A percentile compares a stretch with the other conserved stretches of the same genome.
Conservation (phyloP, 2,329 filamentous ascomycete species). For the Niveomyces coronatus region DNA sequence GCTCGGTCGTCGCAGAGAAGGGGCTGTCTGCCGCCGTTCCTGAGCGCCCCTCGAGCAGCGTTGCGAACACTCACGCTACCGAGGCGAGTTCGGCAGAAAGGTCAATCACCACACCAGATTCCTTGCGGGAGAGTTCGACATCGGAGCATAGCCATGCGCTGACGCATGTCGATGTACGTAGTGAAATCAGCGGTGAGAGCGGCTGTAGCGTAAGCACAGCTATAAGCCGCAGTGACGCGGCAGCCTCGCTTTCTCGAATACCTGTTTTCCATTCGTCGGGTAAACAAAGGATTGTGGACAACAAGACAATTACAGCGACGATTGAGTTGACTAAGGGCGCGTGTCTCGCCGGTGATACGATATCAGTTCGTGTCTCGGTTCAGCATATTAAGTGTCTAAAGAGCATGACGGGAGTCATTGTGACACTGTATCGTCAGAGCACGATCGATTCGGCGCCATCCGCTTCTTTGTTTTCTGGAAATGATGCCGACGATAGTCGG, state of each 20-base stretch:
- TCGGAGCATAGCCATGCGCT: slow-evolving; percentile 28
- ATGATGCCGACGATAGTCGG: slow-evolving; percentile 42
- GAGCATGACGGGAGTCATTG: slow-evolving; percentile 84
- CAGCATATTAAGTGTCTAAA: slow-evolving; percentile 84
- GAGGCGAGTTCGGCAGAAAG: slow-evolving; percentile 30
- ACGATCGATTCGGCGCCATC: slow-evolving; percentile 70
- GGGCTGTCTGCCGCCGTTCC: slow-evolving; percentile 24
- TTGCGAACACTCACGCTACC: slow-evolving; percentile 21
- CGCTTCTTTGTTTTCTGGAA: slow-evolving; percentile 36
- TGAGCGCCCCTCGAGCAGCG: slow-evolving; percentile 19
- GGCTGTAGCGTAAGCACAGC: slow-evolving; percentile 56
- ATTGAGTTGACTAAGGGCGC: slow-evolving; percentile 76
- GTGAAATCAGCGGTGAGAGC: slow-evolving; percentile 63
- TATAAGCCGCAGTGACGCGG: slow-evolving; percentile 40
- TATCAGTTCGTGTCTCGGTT: slow-evolving; percentile 71
- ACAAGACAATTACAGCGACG: slow-evolving; percentile 76
- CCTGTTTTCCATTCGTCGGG: slow-evolving; percentile 21
- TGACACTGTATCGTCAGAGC: slow-evolving; percentile 84
- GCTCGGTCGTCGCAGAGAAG: slow-evolving; percentile 35
- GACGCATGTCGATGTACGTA: slow-evolving; percentile 46
- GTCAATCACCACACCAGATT: slow-evolving; percentile 30
- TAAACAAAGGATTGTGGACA: slow-evolving; percentile 39
- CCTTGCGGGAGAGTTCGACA: slow-evolving; percentile 23
- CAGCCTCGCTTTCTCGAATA: slow-evolving; percentile 22
- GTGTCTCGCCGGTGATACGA: slow-evolving; percentile 72